A percentile compares a stretch with the other conserved stretches of the same genome.
Evolutionary conservation across 2,329 filamentous ascomycete species (phyloP).

Genomic region (Phaeosphaeriaceae sp.): DNA sequence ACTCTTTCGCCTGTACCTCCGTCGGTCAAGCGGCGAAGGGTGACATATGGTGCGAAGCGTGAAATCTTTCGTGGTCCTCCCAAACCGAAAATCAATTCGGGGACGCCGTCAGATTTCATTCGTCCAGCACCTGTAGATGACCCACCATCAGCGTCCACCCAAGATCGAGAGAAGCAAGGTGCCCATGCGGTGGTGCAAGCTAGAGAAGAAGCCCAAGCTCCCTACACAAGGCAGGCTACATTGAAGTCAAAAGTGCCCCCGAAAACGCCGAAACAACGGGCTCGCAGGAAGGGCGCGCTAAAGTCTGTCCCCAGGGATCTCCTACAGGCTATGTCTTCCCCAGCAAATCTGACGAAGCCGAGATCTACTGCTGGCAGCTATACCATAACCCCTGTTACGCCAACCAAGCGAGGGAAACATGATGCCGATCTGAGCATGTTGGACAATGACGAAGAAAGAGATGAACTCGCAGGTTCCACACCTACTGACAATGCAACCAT

Average conservation of each 20-base stretch:
- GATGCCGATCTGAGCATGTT: conserved; percentile 27
- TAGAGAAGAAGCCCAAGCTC: conserved; percentile 22
- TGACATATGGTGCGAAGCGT: conserved; percentile 30
- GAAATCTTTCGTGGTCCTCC: conserved; percentile 24
- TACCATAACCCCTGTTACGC: conserved; percentile 18
- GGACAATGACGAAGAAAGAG: conserved; percentile 20
- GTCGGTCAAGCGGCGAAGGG: conserved; percentile 40
- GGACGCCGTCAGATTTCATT: conserved; percentile 21
- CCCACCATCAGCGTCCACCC: conserved; percentile 28
- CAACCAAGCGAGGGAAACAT: conserved; percentile 10
- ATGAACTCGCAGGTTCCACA: conserved; percentile 28
- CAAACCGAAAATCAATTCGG: conserved; percentile 18
- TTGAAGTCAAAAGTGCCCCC: conserved; percentile 29
- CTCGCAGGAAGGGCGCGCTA: conserved; percentile 32
- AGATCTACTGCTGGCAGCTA: conserved; percentile 6
- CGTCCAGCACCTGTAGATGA: conserved; percentile 28
- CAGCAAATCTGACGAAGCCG: conserved; percentile 16
- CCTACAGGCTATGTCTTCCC: conserved; percentile 26
- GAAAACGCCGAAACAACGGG: conserved; percentile 21
- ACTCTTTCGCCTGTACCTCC: conserved; percentile 30
- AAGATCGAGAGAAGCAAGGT: conserved; percentile 44
- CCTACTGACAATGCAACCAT: conserved; percentile 6
- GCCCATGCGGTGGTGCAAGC: conserved; percentile 36
- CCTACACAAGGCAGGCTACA: conserved; percentile 24
- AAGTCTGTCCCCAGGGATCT: conserved; percentile 37